These are phyloP conservation scores for Misopates orontium DNA, from an alignment of 257 asterid genomes.

Conservation along the genomic window DNA sequence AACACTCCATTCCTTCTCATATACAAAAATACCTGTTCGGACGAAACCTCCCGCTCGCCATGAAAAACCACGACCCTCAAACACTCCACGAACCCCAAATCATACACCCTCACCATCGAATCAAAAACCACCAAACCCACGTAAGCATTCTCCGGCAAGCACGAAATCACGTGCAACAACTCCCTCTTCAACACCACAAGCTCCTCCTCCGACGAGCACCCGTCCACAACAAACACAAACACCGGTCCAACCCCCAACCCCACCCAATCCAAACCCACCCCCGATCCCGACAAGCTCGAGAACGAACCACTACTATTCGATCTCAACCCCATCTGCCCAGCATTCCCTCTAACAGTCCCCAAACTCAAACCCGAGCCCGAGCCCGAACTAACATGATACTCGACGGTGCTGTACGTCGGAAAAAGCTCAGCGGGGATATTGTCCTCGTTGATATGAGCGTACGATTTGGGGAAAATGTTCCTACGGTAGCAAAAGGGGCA, in stretches of 20 bases:
- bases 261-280: slow-evolving; percentile 42
- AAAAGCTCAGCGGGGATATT: slow-evolving; percentile 94
- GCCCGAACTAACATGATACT: slow-evolving; percentile 57
- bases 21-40: slow-evolving; percentile 64
- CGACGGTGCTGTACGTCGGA: slow-evolving; percentile 92
- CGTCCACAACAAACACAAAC: slow-evolving; percentile 87
- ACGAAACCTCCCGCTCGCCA: slow-evolving; percentile 75
- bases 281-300: slow-evolving; percentile 43
- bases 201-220: slow-evolving; percentile 66
- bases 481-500: slow-evolving; percentile 76
- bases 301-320: slow-evolving; percentile 51
- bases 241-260: slow-evolving; percentile 59
- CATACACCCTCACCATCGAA: slow-evolving; percentile 81
- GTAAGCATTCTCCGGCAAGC: slow-evolving; percentile 78
- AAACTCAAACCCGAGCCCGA: slow-evolving; percentile 31
- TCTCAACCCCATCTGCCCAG: slow-evolving; percentile 39
- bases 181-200: slow-evolving; percentile 70
- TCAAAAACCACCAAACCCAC: slow-evolving; percentile 92
- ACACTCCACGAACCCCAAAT: slow-evolving; percentile 77
- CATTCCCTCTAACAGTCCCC: slow-evolving; percentile 29
- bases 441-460: slow-evolving; percentile 64
- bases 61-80: slow-evolving; percentile 66
- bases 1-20: slow-evolving; percentile 13
- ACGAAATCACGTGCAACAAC: slow-evolving; percentile 57
- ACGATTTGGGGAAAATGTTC: slow-evolving; percentile 70